Base-by-base conservation (phyloP, 495 filamentous ascomycete species). In the Geoglossum glabrum region DNA sequence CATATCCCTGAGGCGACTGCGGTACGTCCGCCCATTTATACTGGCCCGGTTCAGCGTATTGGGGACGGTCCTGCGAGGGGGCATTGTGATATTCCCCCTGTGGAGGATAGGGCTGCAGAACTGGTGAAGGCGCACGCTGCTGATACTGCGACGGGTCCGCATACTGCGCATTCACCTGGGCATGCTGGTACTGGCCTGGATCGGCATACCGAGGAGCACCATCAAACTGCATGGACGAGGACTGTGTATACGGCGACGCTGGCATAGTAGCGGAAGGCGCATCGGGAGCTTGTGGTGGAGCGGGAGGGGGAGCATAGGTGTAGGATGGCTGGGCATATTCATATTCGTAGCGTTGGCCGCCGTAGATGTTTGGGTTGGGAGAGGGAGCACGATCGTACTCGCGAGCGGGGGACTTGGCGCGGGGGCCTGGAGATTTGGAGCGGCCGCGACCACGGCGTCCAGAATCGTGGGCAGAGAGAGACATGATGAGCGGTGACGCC, bases 351-450 rank as follows among this genome's bases (percentile, higher is more conserved):
- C 49, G 26, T 2, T 10, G 25, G 0, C 47, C 33, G 38, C 34
- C 57, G 38, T 27, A 28, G 19, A 15, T 17, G 27, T 57, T 8
- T 23, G 57, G 56, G 15, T 58, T 30, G 13, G 57, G 57, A 8
- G 57, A 54, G 17, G 49, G 25, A 51, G 21, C 45, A 25, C 45
- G 57, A 33, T 33, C 59, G n/a, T 56, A 45, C n/a, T 58, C 62
- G 34, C 23, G 56, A 21, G 25, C 28, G 52, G 28, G 52, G 5
- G 52, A 55, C 34, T 30, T 55, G 28, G 61, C 62, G 25, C 63
- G 60, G 17, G 61, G 57, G 6, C 64, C 66, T 23, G 66, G 66
- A 2, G 61, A 64, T 34, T 60, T 64, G 33, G 63, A 67, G 27
- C 66, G 61, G 1, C 61, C 62, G 10, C 40, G 40, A 15, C 31